These are phyloP conservation scores for Draba incana DNA, from an alignment of 345 rosid species.

Conservation along the genomic window DNA sequence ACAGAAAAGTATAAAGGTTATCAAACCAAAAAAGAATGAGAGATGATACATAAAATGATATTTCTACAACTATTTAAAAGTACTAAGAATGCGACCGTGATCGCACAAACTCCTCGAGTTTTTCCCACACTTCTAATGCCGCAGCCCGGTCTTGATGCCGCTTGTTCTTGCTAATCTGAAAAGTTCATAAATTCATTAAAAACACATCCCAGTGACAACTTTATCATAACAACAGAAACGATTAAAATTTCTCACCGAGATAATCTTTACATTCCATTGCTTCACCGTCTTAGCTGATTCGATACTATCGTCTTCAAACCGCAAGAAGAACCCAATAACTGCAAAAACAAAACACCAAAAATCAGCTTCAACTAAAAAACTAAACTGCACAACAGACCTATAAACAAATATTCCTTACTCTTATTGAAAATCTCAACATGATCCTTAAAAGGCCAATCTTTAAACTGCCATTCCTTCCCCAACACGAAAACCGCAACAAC, in stretches of 20 bases:
- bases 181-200: conserved; percentile 17
- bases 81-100: conserved; percentile 74
- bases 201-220: neutral
- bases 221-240: neutral
- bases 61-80: conserved; percentile 22
- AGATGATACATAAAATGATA: conserved; percentile 34
- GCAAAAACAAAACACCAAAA: conserved; percentile 29
- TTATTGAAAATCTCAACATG: conserved; percentile 90
- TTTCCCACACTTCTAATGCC: conserved; percentile 95
- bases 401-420: conserved; percentile 52
- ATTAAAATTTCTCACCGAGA: conserved; percentile 59
- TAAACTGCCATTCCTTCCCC: conserved; percentile 99
- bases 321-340: conserved; percentile 92
- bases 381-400: neutral
- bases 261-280: conserved; percentile 98
- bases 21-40: conserved; percentile 19
- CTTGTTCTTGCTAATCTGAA: conserved; percentile 96
- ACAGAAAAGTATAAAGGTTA: conserved; percentile 18
- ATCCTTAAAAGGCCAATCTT: conserved; percentile 98
- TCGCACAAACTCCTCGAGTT: conserved; percentile 87
- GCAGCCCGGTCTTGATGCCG: conserved; percentile 96
- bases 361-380: conserved; percentile 21
- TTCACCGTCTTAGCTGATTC: conserved; percentile 93
- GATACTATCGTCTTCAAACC: conserved; percentile 96
- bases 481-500: conserved; percentile 88